Conservation (phyloP, 768 basidiomycete genomes). For the Postia placenta region DNA sequence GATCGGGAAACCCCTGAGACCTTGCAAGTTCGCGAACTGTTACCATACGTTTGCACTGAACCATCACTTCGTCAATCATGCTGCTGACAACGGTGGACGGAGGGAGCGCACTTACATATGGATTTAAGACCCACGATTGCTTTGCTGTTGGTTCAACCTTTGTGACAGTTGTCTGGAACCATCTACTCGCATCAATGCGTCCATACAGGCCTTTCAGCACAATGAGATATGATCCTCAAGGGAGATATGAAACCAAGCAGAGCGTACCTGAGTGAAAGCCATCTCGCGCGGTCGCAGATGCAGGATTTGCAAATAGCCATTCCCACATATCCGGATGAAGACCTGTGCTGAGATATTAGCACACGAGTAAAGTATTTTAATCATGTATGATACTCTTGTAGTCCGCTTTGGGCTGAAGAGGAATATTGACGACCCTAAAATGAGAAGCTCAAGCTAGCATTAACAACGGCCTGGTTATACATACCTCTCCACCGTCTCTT, state of each 20-base stretch:
- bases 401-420: slow-evolving; percentile 52
- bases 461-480: slow-evolving; percentile 25
- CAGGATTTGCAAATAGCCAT: slow-evolving; percentile 57
- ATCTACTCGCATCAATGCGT: slow-evolving; percentile 46
- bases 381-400: slow-evolving; percentile 42
- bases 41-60: slow-evolving; percentile 61
- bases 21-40: slow-evolving; percentile 74
- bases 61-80: no score
- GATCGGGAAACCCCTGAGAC: slow-evolving; percentile 78
- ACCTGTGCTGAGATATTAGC: not conserved
- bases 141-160: slow-evolving; percentile 78
- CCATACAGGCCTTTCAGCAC: slow-evolving; percentile 44
- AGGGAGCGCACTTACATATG: slow-evolving; percentile 38
- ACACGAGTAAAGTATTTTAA: not conserved
- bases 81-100: no score
- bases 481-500: slow-evolving; percentile 53
- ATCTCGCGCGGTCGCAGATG: slow-evolving; percentile 45
- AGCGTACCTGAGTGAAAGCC: slow-evolving; percentile 47
- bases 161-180: slow-evolving; percentile 72
- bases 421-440: slow-evolving; percentile 53
- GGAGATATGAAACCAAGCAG: not conserved
- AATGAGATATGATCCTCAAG: not conserved
- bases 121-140: slow-evolving; percentile 64
- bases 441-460: not conserved
- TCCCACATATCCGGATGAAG: slow-evolving; percentile 37